Conservation (phyloP, 495 filamentous ascomycete species). For the Apiosordaria backusii region DNA sequence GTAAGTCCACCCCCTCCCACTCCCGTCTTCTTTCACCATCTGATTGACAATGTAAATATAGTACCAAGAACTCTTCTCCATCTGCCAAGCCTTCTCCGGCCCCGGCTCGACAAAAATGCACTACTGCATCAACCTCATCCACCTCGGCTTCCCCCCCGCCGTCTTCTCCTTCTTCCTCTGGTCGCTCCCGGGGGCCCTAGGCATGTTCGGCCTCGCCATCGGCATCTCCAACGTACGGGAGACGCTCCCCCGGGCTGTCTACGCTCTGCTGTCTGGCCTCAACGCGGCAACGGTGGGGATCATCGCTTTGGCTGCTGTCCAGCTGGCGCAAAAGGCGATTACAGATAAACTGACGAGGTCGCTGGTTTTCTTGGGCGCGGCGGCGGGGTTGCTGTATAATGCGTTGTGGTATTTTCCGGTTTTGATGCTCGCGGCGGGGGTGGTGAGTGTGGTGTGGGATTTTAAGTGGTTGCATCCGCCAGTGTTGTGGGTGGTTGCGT, state of each 20-base stretch:
- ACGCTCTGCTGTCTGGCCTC: constrained; percentile 72
- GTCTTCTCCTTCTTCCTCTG: constrained; percentile 67
- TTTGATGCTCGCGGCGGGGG: constrained; percentile 58
- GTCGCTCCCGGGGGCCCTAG: constrained; percentile 73
- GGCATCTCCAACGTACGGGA: constrained; percentile 64
- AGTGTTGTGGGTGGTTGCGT: constrained; percentile 9
- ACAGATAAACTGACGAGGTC: constrained; percentile 67
- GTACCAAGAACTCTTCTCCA: constrained; percentile 78
- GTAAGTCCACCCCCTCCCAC: not conserved
- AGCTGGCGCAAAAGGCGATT: constrained; percentile 70
- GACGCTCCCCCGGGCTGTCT: constrained; percentile 61
- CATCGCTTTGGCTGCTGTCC: constrained; percentile 72
- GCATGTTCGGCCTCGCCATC: constrained; percentile 69
- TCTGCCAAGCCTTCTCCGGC: constrained; percentile 72
- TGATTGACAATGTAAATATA: not conserved
- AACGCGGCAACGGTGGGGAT: constrained; percentile 79
- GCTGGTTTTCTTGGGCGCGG: constrained; percentile 63
- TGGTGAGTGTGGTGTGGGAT: constrained; percentile 60
- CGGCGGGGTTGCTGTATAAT: constrained; percentile 70
- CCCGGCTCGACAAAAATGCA: constrained; percentile 78
- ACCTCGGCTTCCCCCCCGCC: constrained; percentile 59
- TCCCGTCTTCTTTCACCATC: not conserved
- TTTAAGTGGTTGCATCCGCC: constrained; percentile 46
- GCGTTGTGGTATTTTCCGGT: constrained; percentile 81
- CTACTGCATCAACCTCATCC: constrained; percentile 68